phyloP scores from a whole-genome alignment of 176 grass and related monocot genomes.

The Zea luxurians region DNA sequence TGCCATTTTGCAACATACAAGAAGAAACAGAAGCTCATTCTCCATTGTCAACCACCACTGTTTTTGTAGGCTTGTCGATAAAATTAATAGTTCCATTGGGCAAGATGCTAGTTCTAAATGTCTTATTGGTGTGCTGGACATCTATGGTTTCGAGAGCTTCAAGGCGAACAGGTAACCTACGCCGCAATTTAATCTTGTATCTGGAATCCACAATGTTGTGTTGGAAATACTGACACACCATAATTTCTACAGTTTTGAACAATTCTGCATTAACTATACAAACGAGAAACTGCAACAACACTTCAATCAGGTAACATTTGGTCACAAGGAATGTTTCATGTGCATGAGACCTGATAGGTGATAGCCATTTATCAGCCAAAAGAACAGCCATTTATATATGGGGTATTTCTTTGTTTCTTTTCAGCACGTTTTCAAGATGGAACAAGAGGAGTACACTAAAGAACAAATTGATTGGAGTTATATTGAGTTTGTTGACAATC shows the following conservation, averaged over 20 bases:
- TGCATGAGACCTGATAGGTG: conserved; percentile 15
- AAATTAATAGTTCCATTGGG: conserved; percentile 96
- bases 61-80: conserved; percentile 82
- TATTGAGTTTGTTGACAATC: conserved; percentile 98
- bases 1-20: neutral
- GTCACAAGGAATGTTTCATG: conserved; percentile 37
- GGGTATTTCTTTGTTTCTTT: conserved; percentile 45
- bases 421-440: conserved; percentile 99
- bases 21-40: neutral
- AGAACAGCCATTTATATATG: conserved; percentile 36
- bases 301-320: conserved; percentile 89
- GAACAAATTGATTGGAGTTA: conserved; percentile 99
- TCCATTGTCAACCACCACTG: conserved; percentile 26
- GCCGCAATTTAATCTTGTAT: conserved; percentile 20
- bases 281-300: conserved; percentile 99
- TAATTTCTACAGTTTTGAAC: conserved; percentile 76
- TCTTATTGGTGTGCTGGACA: conserved; percentile 96
- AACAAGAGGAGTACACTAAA: conserved; percentile 99
- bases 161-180: conserved; percentile 77
- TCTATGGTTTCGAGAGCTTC: conserved; percentile 99
- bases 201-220: neutral
- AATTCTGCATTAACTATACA: conserved; percentile 99
- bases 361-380: conserved; percentile 29
- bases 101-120: conserved; percentile 89
- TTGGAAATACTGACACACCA: conserved; percentile 15